Percentiles rank a stretch among this genome's conserved stretches.
Conservation (phyloP, 805 yeast species). For the Starmerella cellae region DNA sequence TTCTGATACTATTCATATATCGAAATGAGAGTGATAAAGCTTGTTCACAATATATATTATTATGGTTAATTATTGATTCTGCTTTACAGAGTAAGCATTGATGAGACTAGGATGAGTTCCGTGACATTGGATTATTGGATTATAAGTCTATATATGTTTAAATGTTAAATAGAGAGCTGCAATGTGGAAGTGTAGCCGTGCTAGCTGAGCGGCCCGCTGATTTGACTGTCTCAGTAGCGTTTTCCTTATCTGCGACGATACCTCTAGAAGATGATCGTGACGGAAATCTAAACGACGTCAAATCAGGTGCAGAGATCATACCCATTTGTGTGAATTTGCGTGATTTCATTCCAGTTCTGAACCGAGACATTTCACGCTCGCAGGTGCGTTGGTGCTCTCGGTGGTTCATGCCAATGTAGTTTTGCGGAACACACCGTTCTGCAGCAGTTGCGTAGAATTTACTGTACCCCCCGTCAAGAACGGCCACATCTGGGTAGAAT, state of each 20-base stretch:
- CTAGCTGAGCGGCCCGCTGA: background rate
- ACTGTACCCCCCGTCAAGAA: slow-evolving; percentile 85
- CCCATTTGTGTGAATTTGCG: slow-evolving; percentile 8
- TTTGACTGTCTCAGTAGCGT: background rate
- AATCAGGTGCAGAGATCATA: slow-evolving; percentile 9
- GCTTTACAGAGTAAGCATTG: no score
- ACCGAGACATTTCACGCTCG: slow-evolving; percentile 41
- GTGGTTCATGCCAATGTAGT: slow-evolving; percentile 79
- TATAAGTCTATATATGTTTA: background rate
- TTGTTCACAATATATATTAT: no score
- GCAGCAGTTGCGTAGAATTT: slow-evolving; percentile 51
- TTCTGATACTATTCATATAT: no score
- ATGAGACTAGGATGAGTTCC: no score
- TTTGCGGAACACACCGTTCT: slow-evolving; percentile 55
- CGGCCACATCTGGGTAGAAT: slow-evolving; percentile 76
- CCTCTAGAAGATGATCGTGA: no score
- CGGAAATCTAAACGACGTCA: background rate
- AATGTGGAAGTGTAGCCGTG: background rate
- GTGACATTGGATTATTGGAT: no score
- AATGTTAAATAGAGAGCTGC: background rate
- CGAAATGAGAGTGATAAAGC: no score
- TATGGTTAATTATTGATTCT: no score
- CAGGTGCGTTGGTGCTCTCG: slow-evolving; percentile 34
- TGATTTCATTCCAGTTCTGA: slow-evolving; percentile 34
- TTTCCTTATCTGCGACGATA: no score